Evolutionary conservation across 306 rosid genomes (phyloP), one percentile per base, ranked within the genome.

Genomic region (Acacia confusa): DNA sequence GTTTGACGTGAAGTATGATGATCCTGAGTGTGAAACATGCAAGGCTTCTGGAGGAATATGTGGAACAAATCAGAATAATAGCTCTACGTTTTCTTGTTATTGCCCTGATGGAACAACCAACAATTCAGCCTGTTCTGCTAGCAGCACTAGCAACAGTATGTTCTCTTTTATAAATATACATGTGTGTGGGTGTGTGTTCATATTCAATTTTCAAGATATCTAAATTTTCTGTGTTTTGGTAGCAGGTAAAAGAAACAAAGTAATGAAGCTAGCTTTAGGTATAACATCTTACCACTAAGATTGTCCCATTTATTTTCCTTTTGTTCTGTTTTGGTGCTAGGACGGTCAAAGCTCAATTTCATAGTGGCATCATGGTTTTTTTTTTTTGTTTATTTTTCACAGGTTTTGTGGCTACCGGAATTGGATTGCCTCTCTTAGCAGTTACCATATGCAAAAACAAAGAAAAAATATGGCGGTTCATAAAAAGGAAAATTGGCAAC

Each of bases 401-500:
- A 86, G 89, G 85, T 78, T 86, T 83, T 36, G 8, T 86, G 9
- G 89, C 45, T 25, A 80, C 79, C 61, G 85, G 85, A 80, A 14
- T 86, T 75, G 84, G 84, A 60, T 70, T 86, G 28, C 89, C 89
- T 60, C 85, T 83, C 13, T 83, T 86, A 0, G 87, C 87, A 41
- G 81, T 86, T 48, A 86, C 7, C 58, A 86, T 83, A 77, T 86
- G 87, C 78, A 58, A 68, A 10, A 83, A 83, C 24, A 86, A 86
- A 78, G 83, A 14, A 0, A 81, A 24, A 76, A 1, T 83, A 1
- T 83, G 87, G 87, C 69, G 72, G 74, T 9, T 86, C 40, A 61
- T 86, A 67, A 7, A 2, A 36, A 77, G 41, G 9, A 7, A 9
- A 19, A 2, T 43, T 43, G 55, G 74, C 20, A 41, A 43, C 36